Base-by-base conservation (phyloP, 768 basidiomycete species). In the Serendipita vermifera region DNA sequence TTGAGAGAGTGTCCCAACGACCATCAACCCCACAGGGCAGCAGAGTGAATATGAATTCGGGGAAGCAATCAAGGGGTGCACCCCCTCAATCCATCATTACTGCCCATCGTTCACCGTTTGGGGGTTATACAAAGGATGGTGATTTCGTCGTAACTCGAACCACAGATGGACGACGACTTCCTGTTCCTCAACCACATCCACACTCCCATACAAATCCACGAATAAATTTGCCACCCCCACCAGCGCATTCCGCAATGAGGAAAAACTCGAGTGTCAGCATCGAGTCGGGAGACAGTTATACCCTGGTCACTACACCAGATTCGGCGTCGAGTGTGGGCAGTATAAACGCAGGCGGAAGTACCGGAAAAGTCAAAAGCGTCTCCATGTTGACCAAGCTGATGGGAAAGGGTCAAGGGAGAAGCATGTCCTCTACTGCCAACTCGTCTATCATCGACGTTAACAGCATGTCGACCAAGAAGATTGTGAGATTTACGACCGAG, bases 21-120 rank as follows among this genome's bases (percentile, higher is more conserved):
- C 35, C n/a, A 9, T 9, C 35, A 36, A 9, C 9, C n/a, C 35
- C 35, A 9, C 9, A 36, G 9, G n/a, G 35, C 35, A 36, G 35
- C 35, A 36, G 35, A 36, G n/a, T 36, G 35, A 36, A 36, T 9
- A 36, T 36, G 35, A 36, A 36, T 9, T n/a, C 35, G n/a, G 40
- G 9, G 5, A 51, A 51, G 31, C 46, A 29, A 4, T 22, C 46
- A 26, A 20, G 46, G 24, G n/a, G 22, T 5, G 20, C 15, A n/a
- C 15, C 17, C 11, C 32, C 46, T 22, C 46, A 51, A n/a, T 27
- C 46, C 9, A 51, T 51, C 29, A 51, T 51, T 31, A 51, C 46
- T 7, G 46, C 46, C 5, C 46, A 51, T n/a, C 46, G 46, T 13
- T 51, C 46, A 7, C 46, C 46, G 9, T 51, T 51, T 51, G 46